Evolutionary conservation across 2,329 filamentous ascomycete genomes (phyloP), one percentile per base, ranked within the genome.

Genomic region (Pyrenophora graminea): DNA sequence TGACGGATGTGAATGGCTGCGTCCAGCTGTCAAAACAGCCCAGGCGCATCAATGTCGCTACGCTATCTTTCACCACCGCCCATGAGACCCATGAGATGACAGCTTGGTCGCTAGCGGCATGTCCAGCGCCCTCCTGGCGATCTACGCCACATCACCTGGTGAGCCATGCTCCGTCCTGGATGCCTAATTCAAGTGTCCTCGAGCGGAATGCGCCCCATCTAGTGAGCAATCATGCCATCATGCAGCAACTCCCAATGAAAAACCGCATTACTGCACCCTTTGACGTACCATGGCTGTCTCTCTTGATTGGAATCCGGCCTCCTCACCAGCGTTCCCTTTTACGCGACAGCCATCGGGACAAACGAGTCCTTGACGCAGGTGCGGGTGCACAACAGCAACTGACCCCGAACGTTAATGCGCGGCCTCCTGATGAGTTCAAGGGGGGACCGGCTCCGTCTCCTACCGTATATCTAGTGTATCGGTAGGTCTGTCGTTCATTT

Each of bases 131-230:
- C 47, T 54, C 40, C 46, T 45, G 47, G 44, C 23, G 23, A 53
- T 40, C 39, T 50, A 34, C 41, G 21, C 50, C 51, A 46, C 36
- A 27, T 17, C 32, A 39, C 31, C 36, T 53, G 51, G 48, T 39
- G 47, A 44, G 53, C 40, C 34, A 55, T 53, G 63, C 64, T 61
- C 57, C 62, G 62, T 66, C 61, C 59, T 56, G 56, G 46, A 39
- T 51, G 45, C 50, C 47, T 56, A 38, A 48, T 37, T 65, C 56
- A 19, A 43, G 65, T 58, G 60, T 41, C 40, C 39, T 52, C 41
- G 48, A 43, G 41, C 45, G 51, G 40, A 51, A 53, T 61, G 58
- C 64, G 63, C 64, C 66, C 56, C 62, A 57, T 59, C 47, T 59
- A 51, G 58, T 61, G 53, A 61, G 51, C 49, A 18, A 53, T 53